These are phyloP conservation scores for Parathielavia hyrcaniae DNA, from an alignment of 495 filamentous ascomycete genomes.

Conservation along the genomic window DNA sequence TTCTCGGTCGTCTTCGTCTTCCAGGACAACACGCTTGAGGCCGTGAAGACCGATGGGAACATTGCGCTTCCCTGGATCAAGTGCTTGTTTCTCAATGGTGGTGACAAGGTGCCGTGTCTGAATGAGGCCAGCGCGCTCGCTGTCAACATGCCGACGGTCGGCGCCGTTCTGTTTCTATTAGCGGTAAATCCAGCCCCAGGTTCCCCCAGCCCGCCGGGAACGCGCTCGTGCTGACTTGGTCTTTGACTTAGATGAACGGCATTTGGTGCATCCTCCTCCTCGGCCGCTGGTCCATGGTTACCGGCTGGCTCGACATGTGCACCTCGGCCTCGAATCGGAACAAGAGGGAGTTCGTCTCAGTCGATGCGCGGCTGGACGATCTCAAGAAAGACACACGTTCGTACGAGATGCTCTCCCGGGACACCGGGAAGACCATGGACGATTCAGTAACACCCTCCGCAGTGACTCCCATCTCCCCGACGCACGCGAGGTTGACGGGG, in stretches of 20 bases:
- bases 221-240: slow-evolving; percentile 8
- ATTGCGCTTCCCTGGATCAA: slow-evolving; percentile 58
- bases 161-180: slow-evolving; percentile 75
- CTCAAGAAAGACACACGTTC: slow-evolving; percentile 58
- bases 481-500: slow-evolving; percentile 29
- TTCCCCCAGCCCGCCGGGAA: background rate
- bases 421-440: slow-evolving; percentile 43
- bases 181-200: slow-evolving; percentile 48
- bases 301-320: slow-evolving; percentile 71
- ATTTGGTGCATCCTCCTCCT: slow-evolving; percentile 79
- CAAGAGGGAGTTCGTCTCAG: slow-evolving; percentile 76
- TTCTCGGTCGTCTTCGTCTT: slow-evolving; percentile 86
- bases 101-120: slow-evolving; percentile 61
- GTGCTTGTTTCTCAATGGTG: slow-evolving; percentile 57
- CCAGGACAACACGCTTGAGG: slow-evolving; percentile 61
- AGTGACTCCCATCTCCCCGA: slow-evolving; percentile 44
- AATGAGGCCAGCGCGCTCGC: slow-evolving; percentile 50
- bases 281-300: slow-evolving; percentile 72
- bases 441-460: slow-evolving; percentile 40
- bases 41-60: slow-evolving; percentile 46
- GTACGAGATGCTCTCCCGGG: slow-evolving; percentile 75
- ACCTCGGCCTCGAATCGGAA: slow-evolving; percentile 35
- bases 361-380: slow-evolving; percentile 61
- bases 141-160: slow-evolving; percentile 67
- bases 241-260: slow-evolving; percentile 60